Conservation (phyloP, 805 yeast species). For the Citeromyces matritensis region DNA sequence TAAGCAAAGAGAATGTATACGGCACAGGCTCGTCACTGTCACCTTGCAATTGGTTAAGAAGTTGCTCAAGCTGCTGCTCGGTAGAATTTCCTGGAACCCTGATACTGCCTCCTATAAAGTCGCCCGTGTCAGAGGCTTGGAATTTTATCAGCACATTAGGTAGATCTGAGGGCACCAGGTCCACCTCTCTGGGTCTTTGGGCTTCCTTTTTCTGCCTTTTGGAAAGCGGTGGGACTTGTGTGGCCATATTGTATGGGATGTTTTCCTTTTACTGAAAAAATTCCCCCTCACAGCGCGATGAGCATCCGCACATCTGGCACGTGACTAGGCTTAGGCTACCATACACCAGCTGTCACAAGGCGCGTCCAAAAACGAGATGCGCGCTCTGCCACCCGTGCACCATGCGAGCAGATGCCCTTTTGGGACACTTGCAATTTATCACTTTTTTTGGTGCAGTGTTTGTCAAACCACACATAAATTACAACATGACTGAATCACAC, state of each 20-base stretch:
- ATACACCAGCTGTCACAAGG: too few species aligned
- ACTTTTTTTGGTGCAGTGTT: too few species aligned
- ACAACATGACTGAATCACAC: conserved; percentile 88
- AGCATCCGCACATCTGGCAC: too few species aligned
- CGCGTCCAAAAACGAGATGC: too few species aligned
- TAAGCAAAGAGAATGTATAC: conserved; percentile 62
- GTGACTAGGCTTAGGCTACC: too few species aligned
- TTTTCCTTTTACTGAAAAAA: too few species aligned
- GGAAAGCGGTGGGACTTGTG: conserved; percentile 85
- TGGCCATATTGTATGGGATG: conserved; percentile 87
- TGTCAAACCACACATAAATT: conserved; percentile 1
- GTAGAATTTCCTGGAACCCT: conserved; percentile 86
- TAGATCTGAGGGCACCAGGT: conserved; percentile 56
- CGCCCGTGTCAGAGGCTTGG: conserved; percentile 90
- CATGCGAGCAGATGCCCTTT: too few species aligned
- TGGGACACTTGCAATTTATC: too few species aligned
- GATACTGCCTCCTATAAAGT: conserved; percentile 64
- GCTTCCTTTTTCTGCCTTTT: conserved; percentile 78
- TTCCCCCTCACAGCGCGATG: too few species aligned
- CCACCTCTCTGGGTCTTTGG: conserved; percentile 66
- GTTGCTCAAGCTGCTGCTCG: conserved; percentile 76
- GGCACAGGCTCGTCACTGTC: conserved; percentile 77
- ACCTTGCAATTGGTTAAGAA: conserved; percentile 66
- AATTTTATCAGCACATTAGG: conserved; percentile 83
- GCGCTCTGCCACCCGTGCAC: too few species aligned